Conservation (phyloP, 108 stramenopile species). For the Cyclostephanos invisitatus region DNA sequence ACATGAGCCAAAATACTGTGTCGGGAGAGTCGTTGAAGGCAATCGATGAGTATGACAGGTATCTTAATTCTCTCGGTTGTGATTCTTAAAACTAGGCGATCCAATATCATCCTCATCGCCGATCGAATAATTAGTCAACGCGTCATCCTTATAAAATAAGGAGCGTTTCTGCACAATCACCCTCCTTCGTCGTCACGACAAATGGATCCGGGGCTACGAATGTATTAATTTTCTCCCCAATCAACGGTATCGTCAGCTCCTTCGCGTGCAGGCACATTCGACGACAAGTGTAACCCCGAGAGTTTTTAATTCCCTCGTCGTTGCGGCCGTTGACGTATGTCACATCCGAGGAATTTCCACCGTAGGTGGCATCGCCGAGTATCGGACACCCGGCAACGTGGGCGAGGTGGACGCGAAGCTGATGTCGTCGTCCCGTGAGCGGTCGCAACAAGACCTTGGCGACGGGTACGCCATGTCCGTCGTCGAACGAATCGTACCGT, state of each 20-base stretch:
- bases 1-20: neutral
- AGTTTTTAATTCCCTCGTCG: too few relatives aligned
- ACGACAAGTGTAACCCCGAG: slow-evolving; percentile 18
- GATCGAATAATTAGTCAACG: too few relatives aligned
- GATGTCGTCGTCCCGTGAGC: slow-evolving; percentile 91
- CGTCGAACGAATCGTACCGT: slow-evolving; percentile 3
- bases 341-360: slow-evolving; percentile 16
- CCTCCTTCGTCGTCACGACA: slow-evolving; percentile 11
- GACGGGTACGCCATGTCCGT: slow-evolving; percentile 34
- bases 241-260: slow-evolving; percentile 49
- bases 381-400: slow-evolving; percentile 84
- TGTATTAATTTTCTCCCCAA: slow-evolving; percentile 29
- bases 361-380: slow-evolving; percentile 90
- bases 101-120: neutral
- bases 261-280: slow-evolving; percentile 88
- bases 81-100: neutral
- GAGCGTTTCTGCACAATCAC: neutral
- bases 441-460: slow-evolving; percentile 84
- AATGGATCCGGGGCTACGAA: slow-evolving; percentile 62
- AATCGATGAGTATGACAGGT: neutral
- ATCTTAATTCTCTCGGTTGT: neutral
- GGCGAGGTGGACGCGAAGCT: slow-evolving; percentile 88
- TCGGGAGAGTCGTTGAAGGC: slow-evolving; percentile 5
- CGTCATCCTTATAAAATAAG: neutral
- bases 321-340: too few relatives aligned